Evolutionary conservation across 805 yeast genomes (phyloP).

Genomic region (Yamadazyma takamatsuzukensis): DNA sequence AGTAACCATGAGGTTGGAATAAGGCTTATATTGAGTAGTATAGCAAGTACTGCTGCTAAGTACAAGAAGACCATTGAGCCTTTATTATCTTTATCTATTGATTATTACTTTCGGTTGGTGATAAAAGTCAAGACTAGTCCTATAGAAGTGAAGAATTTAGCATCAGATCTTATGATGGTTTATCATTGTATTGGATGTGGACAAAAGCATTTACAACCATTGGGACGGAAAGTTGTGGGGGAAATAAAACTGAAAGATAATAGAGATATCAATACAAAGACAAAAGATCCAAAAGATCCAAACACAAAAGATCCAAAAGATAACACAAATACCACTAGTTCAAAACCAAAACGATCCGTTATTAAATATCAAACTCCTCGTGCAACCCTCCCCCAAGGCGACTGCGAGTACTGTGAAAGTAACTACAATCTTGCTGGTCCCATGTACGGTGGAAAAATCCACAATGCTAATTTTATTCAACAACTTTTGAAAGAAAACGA

Average conservation of each 20-base stretch:
- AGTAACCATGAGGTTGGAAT: constrained; percentile 92
- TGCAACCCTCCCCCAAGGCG: constrained; percentile 43
- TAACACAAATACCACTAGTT: constrained; percentile 5
- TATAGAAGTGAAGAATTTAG: constrained; percentile 72
- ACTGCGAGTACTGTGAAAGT: constrained; percentile 69
- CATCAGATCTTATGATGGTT: constrained; percentile 71
- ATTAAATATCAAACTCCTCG: constrained; percentile 55
- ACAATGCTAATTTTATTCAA: constrained; percentile 62
- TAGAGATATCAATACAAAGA: no score
- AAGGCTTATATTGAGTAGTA: constrained; percentile 72
- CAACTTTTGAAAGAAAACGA: constrained; percentile 55
- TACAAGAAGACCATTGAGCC: constrained; percentile 89
- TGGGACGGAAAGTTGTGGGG: constrained; percentile 64
- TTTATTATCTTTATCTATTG: constrained; percentile 77
- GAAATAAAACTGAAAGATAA: no score
- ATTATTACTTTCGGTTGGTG: constrained; percentile 86
- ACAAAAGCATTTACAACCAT: constrained; percentile 60
- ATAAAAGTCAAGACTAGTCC: constrained; percentile 78
- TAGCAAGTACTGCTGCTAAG: constrained; percentile 82
- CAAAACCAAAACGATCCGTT: constrained; percentile 7
- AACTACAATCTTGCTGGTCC: constrained; percentile 88
- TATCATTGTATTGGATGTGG: constrained; percentile 90
- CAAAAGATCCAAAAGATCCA: no score
- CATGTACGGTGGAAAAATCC: constrained; percentile 87
- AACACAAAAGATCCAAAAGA: constrained; percentile 22